phyloP scores from a whole-genome alignment of 495 filamentous ascomycete species.

The Aspergillus haitiensis region DNA sequence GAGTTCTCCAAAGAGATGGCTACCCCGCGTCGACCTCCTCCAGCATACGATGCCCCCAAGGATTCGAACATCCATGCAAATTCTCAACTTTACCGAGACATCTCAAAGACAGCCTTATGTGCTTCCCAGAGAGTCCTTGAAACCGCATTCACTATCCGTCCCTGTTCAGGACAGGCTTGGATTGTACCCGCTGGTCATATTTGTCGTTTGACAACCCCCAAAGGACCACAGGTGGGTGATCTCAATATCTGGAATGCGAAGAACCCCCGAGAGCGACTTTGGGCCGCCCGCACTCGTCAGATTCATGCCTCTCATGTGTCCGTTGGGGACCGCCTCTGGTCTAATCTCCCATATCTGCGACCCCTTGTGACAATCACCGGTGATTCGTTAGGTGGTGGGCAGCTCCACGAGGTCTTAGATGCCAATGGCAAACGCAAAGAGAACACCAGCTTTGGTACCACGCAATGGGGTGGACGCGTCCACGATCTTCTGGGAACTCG shows the following conservation, averaged over 20 bases:
- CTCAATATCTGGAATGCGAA: conserved; percentile 77
- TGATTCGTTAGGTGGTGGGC: conserved; percentile 62
- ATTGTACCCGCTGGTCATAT: conserved; percentile 61
- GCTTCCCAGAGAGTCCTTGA: conserved; percentile 34
- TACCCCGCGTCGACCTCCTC: conserved; percentile 39
- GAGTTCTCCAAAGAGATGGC: conserved; percentile 34
- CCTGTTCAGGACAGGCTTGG: conserved; percentile 64
- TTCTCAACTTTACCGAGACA: conserved; percentile 40
- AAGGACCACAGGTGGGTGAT: conserved; percentile 78
- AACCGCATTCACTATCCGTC: conserved; percentile 43
- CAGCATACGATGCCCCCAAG: conserved; percentile 42
- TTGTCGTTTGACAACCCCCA: conserved; percentile 68
- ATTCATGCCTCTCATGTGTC: conserved; percentile 72
- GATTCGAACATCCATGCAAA: conserved; percentile 41
- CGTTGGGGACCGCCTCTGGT: conserved; percentile 72
- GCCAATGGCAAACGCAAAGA: conserved; percentile 38
- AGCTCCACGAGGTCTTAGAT: conserved; percentile 50
- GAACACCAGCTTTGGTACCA: conserved; percentile 40
- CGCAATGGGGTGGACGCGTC: conserved; percentile 53
- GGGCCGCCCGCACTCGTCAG: conserved; percentile 76
- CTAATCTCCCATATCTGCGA: conserved; percentile 70
- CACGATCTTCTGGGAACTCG: conserved; percentile 78
- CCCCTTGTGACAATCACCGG: conserved; percentile 70
- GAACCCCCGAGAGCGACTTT: conserved; percentile 76
- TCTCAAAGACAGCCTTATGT: conserved; percentile 39